A percentile compares a stretch with the other conserved stretches of the same genome.
phyloP scores from a whole-genome alignment of 2,329 filamentous ascomycete species.

The Meredithiella fracta region DNA sequence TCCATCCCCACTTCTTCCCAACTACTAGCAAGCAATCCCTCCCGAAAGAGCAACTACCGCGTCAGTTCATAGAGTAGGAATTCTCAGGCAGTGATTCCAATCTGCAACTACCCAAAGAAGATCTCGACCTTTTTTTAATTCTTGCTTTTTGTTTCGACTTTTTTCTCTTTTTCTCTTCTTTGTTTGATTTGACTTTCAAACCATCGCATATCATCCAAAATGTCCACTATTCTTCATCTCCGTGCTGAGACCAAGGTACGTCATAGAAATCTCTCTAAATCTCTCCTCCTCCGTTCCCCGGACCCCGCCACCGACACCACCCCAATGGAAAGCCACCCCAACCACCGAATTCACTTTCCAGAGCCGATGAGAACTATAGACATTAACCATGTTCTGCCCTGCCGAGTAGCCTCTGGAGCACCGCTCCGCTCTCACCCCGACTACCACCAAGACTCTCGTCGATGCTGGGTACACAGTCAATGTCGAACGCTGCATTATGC shows the following conservation, averaged over 20 bases:
- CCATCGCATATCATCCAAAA: conserved; percentile 10
- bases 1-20: background rate
- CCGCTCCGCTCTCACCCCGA: conserved; percentile 31
- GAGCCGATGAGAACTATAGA: background rate
- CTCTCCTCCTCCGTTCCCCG: background rate
- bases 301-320: background rate
- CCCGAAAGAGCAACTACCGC: conserved; percentile 1
- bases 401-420: conserved; percentile 31
- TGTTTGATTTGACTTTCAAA: background rate
- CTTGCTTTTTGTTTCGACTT: conserved; percentile 5
- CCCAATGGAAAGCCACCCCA: conserved; percentile 17
- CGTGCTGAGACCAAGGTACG: conserved; percentile 34
- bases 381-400: background rate
- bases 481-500: conserved; percentile 46
- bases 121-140: background rate
- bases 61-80: background rate
- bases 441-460: conserved; percentile 30
- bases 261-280: background rate
- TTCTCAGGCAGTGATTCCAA: background rate
- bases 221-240: conserved; percentile 26
- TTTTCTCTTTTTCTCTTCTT: conserved; percentile 1
- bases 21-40: background rate
- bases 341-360: background rate
- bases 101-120: background rate
- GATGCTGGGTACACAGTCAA: conserved; percentile 52